Percentiles rank a stretch among this genome's conserved stretches.
These are phyloP conservation scores for Chimonanthus praecox DNA, from an alignment of 164 flowering plant genomes.

Conservation along the genomic window DNA sequence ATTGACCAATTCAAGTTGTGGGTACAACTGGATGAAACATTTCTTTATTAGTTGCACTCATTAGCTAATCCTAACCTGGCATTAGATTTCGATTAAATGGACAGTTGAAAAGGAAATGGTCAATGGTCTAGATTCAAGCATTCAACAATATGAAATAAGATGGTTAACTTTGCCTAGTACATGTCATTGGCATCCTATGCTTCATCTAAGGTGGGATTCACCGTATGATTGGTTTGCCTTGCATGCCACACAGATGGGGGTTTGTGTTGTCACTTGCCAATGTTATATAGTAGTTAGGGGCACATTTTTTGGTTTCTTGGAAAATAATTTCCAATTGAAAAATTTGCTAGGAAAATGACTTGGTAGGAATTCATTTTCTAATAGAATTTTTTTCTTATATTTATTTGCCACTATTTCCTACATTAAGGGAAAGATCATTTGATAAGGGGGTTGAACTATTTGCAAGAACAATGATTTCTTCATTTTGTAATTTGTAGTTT, in stretches of 20 bases:
- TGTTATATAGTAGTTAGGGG: not conserved
- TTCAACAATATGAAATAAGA: not conserved
- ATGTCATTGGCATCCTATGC: not conserved
- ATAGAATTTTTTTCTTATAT: too few relatives aligned
- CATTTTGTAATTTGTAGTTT: too few relatives aligned
- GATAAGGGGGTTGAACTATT: too few relatives aligned
- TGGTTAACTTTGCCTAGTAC: not conserved
- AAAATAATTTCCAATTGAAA: too few relatives aligned
- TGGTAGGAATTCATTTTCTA: too few relatives aligned
- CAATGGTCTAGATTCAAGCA: not conserved
- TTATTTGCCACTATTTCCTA: too few relatives aligned
- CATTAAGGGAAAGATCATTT: too few relatives aligned
- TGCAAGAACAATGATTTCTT: too few relatives aligned
- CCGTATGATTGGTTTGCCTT: not conserved
- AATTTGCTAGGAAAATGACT: too few relatives aligned
- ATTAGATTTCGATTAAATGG: not conserved
- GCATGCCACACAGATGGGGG: not conserved
- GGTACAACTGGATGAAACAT: not conserved
- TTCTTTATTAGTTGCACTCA: not conserved
- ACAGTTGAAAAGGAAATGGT: not conserved
- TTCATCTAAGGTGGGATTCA: not conserved
- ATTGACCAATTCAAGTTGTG: too few relatives aligned
- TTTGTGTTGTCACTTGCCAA: not conserved
- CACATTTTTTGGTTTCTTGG: too few relatives aligned
- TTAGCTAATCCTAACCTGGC: not conserved